These are phyloP conservation scores for Akanthomyces dipterigenus DNA, from an alignment of 2,329 filamentous ascomycete species.

Conservation along the genomic window DNA sequence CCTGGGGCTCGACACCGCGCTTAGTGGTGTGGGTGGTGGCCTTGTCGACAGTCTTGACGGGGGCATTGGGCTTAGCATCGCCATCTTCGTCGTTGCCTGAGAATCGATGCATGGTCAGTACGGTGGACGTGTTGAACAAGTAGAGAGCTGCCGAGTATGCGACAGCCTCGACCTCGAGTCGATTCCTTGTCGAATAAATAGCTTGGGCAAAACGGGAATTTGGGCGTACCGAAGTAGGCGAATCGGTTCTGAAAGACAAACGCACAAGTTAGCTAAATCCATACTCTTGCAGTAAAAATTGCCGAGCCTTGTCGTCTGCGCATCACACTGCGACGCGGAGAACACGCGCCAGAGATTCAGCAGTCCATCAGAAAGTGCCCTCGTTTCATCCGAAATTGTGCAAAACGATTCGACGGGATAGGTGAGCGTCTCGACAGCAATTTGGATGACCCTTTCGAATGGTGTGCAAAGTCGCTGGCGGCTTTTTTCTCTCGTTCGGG, in stretches of 20 bases:
- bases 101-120: constrained; percentile 9
- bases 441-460: not conserved
- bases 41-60: constrained; percentile 87
- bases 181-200: constrained; percentile 14
- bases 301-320: not conserved
- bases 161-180: not conserved
- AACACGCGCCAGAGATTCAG: not conserved
- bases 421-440: not conserved
- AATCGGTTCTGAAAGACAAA: constrained; percentile 70
- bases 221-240: constrained; percentile 86
- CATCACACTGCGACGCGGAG: not conserved
- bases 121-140: not conserved
- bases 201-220: constrained; percentile 15
- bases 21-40: constrained; percentile 66
- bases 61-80: constrained; percentile 68
- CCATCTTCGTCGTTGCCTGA: constrained; percentile 54
- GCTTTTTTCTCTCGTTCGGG: not conserved
- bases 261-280: constrained; percentile 14
- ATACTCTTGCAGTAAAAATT: not conserved
- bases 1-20: constrained; percentile 76
- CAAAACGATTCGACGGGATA: not conserved
- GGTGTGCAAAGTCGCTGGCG: not conserved
- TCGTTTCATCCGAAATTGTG: not conserved
- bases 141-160: not conserved
- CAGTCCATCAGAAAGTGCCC: not conserved